Conservation (phyloP, 441 rosid genomes). For the Viola pubescens region DNA sequence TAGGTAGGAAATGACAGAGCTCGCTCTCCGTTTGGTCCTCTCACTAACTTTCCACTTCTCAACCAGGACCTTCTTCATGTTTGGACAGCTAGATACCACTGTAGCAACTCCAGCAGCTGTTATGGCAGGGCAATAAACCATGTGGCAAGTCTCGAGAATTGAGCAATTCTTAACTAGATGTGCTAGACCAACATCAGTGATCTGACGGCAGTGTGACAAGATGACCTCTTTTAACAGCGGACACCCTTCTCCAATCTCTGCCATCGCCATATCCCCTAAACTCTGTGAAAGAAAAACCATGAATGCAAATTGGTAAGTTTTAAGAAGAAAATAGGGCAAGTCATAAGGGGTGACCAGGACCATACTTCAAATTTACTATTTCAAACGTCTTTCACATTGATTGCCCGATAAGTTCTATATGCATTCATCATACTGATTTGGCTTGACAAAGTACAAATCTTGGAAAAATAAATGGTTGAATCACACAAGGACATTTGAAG, state of each 20-base stretch:
- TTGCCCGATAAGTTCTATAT: too few species aligned
- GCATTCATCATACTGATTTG: too few species aligned
- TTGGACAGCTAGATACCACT: slow-evolving; percentile 67
- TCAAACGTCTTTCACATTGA: too few species aligned
- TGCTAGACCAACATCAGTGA: slow-evolving; percentile 65
- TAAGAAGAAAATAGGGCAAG: too few species aligned
- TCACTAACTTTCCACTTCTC: slow-evolving; percentile 86
- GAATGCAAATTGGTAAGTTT: background rate
- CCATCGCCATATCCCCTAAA: slow-evolving; percentile 65
- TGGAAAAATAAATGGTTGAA: too few species aligned
- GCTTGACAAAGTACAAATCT: too few species aligned
- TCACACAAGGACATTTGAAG: too few species aligned
- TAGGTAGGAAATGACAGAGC: slow-evolving; percentile 61
- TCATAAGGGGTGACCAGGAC: too few species aligned
- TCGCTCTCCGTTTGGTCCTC: slow-evolving; percentile 67
- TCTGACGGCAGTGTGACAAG: slow-evolving; percentile 70
- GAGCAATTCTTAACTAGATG: slow-evolving; percentile 59
- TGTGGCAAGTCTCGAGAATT: slow-evolving; percentile 64
- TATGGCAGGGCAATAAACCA: slow-evolving; percentile 74
- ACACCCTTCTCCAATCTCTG: slow-evolving; percentile 80
- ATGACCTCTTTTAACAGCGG: slow-evolving; percentile 64
- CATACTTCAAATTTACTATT: too few species aligned
- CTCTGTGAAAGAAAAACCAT: slow-evolving; percentile 31
- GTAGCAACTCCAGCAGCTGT: slow-evolving; percentile 79
- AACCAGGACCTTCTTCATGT: slow-evolving; percentile 66